phyloP scores from a whole-genome alignment of 108 stramenopile species.

The Parietichytrium sp. region DNA sequence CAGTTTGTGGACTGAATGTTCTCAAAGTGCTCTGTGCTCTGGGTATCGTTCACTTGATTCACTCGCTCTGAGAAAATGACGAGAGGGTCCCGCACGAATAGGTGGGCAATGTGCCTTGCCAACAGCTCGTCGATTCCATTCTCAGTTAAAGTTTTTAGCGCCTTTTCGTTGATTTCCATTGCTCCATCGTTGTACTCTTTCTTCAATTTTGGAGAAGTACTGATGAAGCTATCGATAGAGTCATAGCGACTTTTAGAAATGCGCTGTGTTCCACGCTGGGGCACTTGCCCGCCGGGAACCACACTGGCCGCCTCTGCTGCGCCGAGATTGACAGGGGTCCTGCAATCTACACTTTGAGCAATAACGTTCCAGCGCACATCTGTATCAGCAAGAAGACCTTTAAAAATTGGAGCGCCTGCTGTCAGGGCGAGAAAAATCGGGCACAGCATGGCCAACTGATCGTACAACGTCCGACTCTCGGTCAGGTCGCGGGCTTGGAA shows the following conservation, averaged over 20 bases:
- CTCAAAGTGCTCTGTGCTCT: conserved; percentile 93
- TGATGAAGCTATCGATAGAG: conserved; percentile 84
- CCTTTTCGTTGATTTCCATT: conserved; percentile 74
- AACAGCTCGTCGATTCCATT: conserved; percentile 85
- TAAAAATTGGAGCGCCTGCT: conserved; percentile 88
- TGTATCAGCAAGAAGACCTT: conserved; percentile 87
- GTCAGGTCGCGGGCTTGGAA: conserved; percentile 94
- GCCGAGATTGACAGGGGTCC: conserved; percentile 82
- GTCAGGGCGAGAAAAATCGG: conserved; percentile 97
- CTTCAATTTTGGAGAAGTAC: conserved; percentile 32
- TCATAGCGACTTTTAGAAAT: conserved; percentile 93
- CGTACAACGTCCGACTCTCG: conserved; percentile 93
- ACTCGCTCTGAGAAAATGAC: conserved; percentile 86
- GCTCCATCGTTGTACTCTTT: conserved; percentile 83
- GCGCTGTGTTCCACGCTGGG: conserved; percentile 59
- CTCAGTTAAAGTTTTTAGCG: conserved; percentile 61
- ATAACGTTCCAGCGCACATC: conserved; percentile 95
- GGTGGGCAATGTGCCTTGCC: conserved; percentile 89
- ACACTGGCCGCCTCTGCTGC: conserved; percentile 9
- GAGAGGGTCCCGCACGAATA: conserved; percentile 93
- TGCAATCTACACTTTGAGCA: conserved; percentile 86
- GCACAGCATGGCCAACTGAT: conserved; percentile 94
- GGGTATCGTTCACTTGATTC: conserved; percentile 85
- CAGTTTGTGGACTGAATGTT: conserved; percentile 98
- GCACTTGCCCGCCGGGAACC: neutral